phyloP scores from a whole-genome alignment of 2,329 filamentous ascomycete genomes.

The Cryphonectria radicalis region DNA sequence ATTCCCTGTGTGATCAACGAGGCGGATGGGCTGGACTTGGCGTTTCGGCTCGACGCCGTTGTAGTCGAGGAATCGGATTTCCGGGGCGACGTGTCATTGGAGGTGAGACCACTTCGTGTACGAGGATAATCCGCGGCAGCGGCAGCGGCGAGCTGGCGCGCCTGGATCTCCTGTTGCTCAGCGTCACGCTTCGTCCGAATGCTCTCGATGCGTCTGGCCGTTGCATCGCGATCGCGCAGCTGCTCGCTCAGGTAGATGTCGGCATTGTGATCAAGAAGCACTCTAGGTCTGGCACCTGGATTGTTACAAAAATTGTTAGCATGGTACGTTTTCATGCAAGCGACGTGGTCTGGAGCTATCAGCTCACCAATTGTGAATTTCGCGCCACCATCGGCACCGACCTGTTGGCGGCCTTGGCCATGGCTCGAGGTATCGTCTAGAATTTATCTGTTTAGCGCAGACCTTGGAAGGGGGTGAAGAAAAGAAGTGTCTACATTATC shows the following conservation, averaged over 20 bases:
- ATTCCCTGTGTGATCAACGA: conserved; percentile 25
- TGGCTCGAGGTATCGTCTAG: neutral
- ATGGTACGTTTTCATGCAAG: neutral
- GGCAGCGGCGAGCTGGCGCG: conserved; percentile 12
- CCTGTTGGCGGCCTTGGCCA: neutral
- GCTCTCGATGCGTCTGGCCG: conserved; percentile 7
- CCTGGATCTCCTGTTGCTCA: conserved; percentile 15
- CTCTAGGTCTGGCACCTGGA: neutral
- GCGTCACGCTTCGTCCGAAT: neutral
- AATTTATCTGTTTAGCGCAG: neutral
- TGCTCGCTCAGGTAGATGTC: conserved; percentile 18
- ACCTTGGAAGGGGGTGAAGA: neutral
- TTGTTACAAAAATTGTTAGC: conserved; percentile 12
- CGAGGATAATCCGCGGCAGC: conserved; percentile 2
- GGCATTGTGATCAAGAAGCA: conserved; percentile 10
- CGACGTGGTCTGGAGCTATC: conserved; percentile 11
- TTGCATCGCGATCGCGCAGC: conserved; percentile 2
- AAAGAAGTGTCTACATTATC: neutral
- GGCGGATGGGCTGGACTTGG: conserved; percentile 18
- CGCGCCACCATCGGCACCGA: neutral
- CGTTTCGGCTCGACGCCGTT: conserved; percentile 17
- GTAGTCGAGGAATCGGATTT: conserved; percentile 20
- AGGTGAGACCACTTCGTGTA: neutral
- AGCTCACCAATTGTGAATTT: conserved; percentile 7
- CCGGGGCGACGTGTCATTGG: neutral